A percentile compares a stretch with the other conserved stretches of the same genome.
phyloP scores from a whole-genome alignment of 768 basidiomycete genomes.

The Amanita muscaria region DNA sequence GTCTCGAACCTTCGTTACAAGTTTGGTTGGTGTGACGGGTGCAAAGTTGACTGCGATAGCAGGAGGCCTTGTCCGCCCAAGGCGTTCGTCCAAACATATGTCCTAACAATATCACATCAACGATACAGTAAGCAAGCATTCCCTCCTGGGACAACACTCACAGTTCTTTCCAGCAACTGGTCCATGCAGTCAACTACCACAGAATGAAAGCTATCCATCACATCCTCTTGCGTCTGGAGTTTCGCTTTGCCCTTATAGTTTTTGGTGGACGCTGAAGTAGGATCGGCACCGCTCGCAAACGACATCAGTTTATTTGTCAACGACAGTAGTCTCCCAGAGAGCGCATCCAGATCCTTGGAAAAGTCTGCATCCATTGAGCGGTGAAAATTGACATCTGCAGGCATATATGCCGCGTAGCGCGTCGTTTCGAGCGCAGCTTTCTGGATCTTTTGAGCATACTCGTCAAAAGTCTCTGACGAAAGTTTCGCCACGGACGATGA shows the following conservation, averaged over 20 bases:
- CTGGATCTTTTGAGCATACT: constrained; percentile 52
- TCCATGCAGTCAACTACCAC: constrained; percentile 82
- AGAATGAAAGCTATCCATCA: constrained; percentile 74
- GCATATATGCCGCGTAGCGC: constrained; percentile 49
- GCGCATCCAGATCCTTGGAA: constrained; percentile 59
- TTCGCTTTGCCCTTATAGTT: constrained; percentile 41
- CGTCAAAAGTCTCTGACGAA: constrained; percentile 31
- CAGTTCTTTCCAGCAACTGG: constrained; percentile 74
- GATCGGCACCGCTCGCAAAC: constrained; percentile 37
- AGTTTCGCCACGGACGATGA: neutral
- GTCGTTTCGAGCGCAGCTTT: constrained; percentile 54
- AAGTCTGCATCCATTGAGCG: constrained; percentile 73
- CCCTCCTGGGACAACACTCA: constrained; percentile 24
- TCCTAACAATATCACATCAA: constrained; percentile 45
- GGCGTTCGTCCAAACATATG: constrained; percentile 69
- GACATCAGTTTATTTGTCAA: constrained; percentile 58
- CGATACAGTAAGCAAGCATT: neutral
- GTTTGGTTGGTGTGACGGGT: constrained; percentile 16
- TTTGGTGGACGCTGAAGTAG: constrained; percentile 16
- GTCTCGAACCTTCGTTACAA: constrained; percentile 24
- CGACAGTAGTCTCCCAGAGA: constrained; percentile 56
- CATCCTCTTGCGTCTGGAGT: constrained; percentile 65
- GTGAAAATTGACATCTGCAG: constrained; percentile 80
- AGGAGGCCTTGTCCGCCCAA: constrained; percentile 61
- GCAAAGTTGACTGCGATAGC: constrained; percentile 49